A percentile compares a stretch with the other conserved stretches of the same genome.
These are phyloP conservation scores for Aspergillus arachidicola DNA, from an alignment of 2,329 filamentous ascomycete species.

Conservation along the genomic window DNA sequence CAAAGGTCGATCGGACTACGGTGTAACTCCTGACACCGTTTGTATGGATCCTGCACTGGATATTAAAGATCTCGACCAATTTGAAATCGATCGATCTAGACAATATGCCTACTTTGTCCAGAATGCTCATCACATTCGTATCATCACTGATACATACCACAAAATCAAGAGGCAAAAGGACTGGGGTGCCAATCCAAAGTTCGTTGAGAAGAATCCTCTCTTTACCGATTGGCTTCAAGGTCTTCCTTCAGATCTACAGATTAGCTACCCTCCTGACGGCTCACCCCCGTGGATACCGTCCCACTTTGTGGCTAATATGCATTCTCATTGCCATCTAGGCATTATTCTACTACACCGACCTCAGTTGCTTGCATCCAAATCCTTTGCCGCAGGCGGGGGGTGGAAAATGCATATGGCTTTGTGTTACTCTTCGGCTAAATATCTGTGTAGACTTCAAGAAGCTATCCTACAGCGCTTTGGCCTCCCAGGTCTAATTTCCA, in stretches of 20 bases:
- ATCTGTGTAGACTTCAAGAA: conserved; percentile 84
- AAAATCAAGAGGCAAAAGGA: conserved; percentile 75
- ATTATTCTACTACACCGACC: conserved; percentile 87
- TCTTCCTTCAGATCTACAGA: conserved; percentile 74
- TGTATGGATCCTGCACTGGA: conserved; percentile 70
- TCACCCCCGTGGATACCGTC: conserved; percentile 82
- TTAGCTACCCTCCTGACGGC: conserved; percentile 76
- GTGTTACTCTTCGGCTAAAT: conserved; percentile 82
- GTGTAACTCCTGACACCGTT: conserved; percentile 73
- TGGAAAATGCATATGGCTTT: conserved; percentile 90
- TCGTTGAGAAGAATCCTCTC: conserved; percentile 76
- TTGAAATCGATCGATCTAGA: conserved; percentile 75
- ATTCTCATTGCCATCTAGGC: conserved; percentile 83
- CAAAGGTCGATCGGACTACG: conserved; percentile 74
- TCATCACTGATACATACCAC: conserved; percentile 74
- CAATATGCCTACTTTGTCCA: conserved; percentile 82
- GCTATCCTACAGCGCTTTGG: conserved; percentile 76
- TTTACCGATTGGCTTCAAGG: conserved; percentile 75
- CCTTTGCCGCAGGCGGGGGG: conserved; percentile 67
- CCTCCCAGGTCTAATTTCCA: conserved; percentile 78
- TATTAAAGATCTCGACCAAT: conserved; percentile 68
- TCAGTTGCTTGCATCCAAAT: conserved; percentile 77
- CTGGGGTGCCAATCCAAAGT: conserved; percentile 84
- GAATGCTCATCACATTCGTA: conserved; percentile 74
- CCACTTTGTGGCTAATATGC: conserved; percentile 85